Evolutionary conservation across 306 rosid species (phyloP), one percentile per base, ranked within the genome.

Genomic region (Lathyrus sativus): DNA sequence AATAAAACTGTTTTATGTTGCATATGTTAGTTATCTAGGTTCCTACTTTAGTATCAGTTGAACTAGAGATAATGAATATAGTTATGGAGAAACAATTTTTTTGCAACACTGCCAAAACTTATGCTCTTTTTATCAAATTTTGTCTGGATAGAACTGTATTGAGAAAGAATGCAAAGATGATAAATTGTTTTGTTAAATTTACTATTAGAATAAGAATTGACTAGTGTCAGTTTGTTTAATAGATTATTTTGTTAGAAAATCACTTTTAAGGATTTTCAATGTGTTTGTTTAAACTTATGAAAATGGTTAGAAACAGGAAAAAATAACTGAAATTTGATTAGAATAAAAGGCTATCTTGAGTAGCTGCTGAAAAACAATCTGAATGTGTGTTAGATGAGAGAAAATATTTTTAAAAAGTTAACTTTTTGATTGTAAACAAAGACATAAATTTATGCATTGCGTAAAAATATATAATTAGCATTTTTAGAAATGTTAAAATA

Each of bases 41-140:
- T 68, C 56, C 65, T 24, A 49, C 31, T 24, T 67, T 48, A 26
- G 22, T 58, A 29, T 63, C 70, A 49, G 26, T 24, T 46, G 11
- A 67, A 14, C 18, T n/a, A 22, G 5, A 50, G 10, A 57, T 59
- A 29, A 18, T 22, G 39, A 67, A 33, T 43, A 42, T 8, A 12
- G 42, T 51, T 51, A 55, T 12, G 17, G 15, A 31, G 15, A 44
- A 72, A 6, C 24, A 19, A 13, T 51, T 8, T 61, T 28, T 12
- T 33, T 62, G 43, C 43, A 51, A 18, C 9, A 12, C 62, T 37
- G 28, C 10, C 24, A 42, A 42, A 29, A n/a, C 57, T 2, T 31
- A 49, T 64, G 3, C 28, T 7, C n/a, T 55, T 69, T 39, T 74
- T 61, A 29, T 29, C 37, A 57, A 70, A 49, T 2, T 45, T 48